Percentiles rank a stretch among this genome's conserved stretches.
phyloP scores from a whole-genome alignment of 129 eudicot species.

The Flaveria sonorensis region DNA sequence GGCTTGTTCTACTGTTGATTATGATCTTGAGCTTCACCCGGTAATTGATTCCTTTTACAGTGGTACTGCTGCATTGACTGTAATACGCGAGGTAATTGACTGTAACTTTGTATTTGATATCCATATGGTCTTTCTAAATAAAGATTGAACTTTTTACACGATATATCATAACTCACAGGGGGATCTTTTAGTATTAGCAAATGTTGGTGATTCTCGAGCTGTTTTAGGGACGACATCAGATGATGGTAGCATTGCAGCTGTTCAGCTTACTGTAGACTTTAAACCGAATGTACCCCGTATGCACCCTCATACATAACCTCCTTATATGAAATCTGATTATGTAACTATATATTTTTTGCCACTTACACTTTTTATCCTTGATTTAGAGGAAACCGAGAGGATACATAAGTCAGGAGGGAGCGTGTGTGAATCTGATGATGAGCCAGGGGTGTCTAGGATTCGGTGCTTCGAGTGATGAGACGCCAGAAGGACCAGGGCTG shows the following conservation, averaged over 20 bases:
- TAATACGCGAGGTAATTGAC: constrained; percentile 65
- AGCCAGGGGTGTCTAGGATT: constrained; percentile 82
- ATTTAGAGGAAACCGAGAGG: constrained; percentile 74
- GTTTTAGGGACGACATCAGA: constrained; percentile 65
- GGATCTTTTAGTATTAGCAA: constrained; percentile 67
- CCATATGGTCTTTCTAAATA: neutral
- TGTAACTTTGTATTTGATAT: neutral
- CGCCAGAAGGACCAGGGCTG: constrained; percentile 74
- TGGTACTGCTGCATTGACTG: constrained; percentile 73
- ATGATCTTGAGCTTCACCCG: constrained; percentile 63
- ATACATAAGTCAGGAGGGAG: constrained; percentile 68
- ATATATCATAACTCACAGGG: constrained; percentile 59
- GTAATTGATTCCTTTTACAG: constrained; percentile 80
- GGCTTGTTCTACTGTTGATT: constrained; percentile 76
- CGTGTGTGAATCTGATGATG: constrained; percentile 65
- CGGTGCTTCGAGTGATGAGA: constrained; percentile 68
- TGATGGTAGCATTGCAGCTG: constrained; percentile 63
- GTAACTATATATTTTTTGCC: neutral
- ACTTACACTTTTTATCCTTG: constrained; percentile 10
- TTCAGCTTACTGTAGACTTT: constrained; percentile 79
- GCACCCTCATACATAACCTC: neutral
- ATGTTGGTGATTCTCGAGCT: constrained; percentile 94
- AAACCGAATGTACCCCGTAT: constrained; percentile 89
- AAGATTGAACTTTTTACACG: neutral
- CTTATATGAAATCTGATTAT: neutral